Evolutionary conservation across 352 stramenopile species (phyloP).

Genomic region (Globisporangium acanthophoron): DNA sequence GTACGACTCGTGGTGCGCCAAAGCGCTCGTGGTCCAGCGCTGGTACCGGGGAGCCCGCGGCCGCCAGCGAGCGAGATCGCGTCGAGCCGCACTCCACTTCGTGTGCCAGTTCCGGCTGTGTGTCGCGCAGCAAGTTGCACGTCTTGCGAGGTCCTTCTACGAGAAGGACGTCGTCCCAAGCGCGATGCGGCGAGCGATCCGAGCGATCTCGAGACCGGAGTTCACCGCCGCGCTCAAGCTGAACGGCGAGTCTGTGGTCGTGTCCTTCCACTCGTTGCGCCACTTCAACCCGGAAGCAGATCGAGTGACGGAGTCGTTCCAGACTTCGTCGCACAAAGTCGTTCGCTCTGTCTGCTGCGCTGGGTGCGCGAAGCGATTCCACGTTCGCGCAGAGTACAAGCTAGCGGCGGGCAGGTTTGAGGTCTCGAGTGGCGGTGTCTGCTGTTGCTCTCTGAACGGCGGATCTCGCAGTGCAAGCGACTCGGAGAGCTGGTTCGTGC

Average conservation of each 20-base stretch:
- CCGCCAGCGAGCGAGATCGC: slow-evolving; percentile 19
- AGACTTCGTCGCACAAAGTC: background rate
- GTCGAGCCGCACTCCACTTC: slow-evolving; percentile 26
- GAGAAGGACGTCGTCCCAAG: slow-evolving; percentile 14
- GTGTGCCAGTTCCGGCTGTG: slow-evolving; percentile 20
- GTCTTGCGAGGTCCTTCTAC: slow-evolving; percentile 29
- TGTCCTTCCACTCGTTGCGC: slow-evolving; percentile 53
- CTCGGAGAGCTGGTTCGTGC: slow-evolving; percentile 46
- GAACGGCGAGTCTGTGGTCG: slow-evolving; percentile 48
- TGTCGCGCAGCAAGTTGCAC: slow-evolving; percentile 24
- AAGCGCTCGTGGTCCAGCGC: slow-evolving; percentile 38
- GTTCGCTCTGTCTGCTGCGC: slow-evolving; percentile 26
- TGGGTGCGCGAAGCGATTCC: slow-evolving; percentile 45
- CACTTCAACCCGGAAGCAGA: slow-evolving; percentile 4
- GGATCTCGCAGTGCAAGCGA: slow-evolving; percentile 3
- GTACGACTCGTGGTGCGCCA: slow-evolving; percentile 63
- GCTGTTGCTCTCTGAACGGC: slow-evolving; percentile 37
- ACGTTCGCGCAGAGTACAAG: slow-evolving; percentile 29
- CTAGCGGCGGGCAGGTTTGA: slow-evolving; percentile 18
- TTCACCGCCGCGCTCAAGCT: slow-evolving; percentile 43
- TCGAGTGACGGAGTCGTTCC: background rate
- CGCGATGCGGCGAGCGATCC: slow-evolving; percentile 28
- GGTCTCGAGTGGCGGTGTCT: slow-evolving; percentile 28
- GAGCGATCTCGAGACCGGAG: slow-evolving; percentile 27
- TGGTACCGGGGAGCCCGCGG: slow-evolving; percentile 54